Conservation (phyloP, 2,329 filamentous ascomycete genomes). For the Xylaria polymorpha region DNA sequence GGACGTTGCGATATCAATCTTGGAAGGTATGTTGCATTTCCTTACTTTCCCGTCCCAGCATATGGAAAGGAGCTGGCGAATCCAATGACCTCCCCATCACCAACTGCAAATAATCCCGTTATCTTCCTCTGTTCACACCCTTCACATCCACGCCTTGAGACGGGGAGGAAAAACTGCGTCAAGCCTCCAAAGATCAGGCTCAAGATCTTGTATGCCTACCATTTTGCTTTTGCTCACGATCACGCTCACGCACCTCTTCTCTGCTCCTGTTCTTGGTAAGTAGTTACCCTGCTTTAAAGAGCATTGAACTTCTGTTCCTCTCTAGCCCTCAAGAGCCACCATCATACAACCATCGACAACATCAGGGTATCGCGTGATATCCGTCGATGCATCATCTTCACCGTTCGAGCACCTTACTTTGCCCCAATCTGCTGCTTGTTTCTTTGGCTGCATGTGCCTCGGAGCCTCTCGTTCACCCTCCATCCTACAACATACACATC, state of each 20-base stretch:
- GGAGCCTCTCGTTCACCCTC: background rate
- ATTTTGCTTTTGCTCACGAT: slow-evolving; percentile 44
- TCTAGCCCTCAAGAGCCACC: background rate
- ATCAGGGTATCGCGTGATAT: background rate
- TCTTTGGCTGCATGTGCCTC: background rate
- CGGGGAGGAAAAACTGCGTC: slow-evolving; percentile 34
- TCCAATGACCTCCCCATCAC: background rate
- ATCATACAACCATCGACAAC: background rate
- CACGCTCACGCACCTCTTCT: slow-evolving; percentile 30
- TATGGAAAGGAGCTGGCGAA: background rate
- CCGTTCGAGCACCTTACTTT: background rate
- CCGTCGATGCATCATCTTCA: background rate
- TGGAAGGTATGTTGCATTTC: slow-evolving; percentile 30
- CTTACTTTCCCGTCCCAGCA: slow-evolving; percentile 6
- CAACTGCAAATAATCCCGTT: slow-evolving; percentile 9
- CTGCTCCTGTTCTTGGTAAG: slow-evolving; percentile 43
- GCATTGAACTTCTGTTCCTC: background rate
- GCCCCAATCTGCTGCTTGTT: background rate
- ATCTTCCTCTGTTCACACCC: slow-evolving; percentile 35
- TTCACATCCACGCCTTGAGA: slow-evolving; percentile 35
- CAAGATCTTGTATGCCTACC: slow-evolving; percentile 56
- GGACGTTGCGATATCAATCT: background rate
- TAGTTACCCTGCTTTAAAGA: background rate
- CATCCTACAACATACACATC: background rate
- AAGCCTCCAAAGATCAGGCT: slow-evolving; percentile 45